These are phyloP conservation scores for Bremia lactucae DNA, from an alignment of 352 stramenopile species.

Conservation along the genomic window DNA sequence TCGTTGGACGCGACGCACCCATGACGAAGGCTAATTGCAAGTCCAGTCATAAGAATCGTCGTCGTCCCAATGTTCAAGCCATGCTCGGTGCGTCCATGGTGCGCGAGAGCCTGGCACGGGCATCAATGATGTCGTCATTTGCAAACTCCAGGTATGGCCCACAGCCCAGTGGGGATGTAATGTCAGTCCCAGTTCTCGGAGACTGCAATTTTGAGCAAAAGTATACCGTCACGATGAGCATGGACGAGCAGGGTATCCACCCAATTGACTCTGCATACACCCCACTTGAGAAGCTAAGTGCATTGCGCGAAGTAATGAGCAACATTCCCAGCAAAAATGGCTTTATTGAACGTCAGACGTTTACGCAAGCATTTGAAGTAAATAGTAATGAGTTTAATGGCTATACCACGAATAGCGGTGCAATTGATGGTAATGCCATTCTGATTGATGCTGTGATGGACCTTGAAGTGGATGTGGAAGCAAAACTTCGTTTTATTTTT, in stretches of 20 bases:
- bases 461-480: slow-evolving; percentile 54
- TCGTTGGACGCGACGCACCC: slow-evolving; percentile 16
- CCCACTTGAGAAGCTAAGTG: slow-evolving; percentile 50
- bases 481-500: slow-evolving; percentile 80
- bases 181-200: slow-evolving; percentile 54
- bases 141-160: slow-evolving; percentile 36
- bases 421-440: slow-evolving; percentile 66
- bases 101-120: slow-evolving; percentile 31
- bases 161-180: slow-evolving; percentile 35
- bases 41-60: slow-evolving; percentile 21
- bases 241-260: slow-evolving; percentile 26
- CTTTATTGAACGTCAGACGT: slow-evolving; percentile 62
- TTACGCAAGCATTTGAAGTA: slow-evolving; percentile 68
- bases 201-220: slow-evolving; percentile 61
- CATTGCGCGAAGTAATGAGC: slow-evolving; percentile 65
- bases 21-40: slow-evolving; percentile 27
- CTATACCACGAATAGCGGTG: slow-evolving; percentile 37
- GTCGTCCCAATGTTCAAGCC: slow-evolving; percentile 46
- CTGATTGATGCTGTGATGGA: slow-evolving; percentile 77
- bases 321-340: slow-evolving; percentile 51
- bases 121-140: slow-evolving; percentile 33
- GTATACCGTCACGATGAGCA: slow-evolving; percentile 53
- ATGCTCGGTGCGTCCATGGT: slow-evolving; percentile 63
- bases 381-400: slow-evolving; percentile 39
- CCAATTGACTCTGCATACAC: slow-evolving; percentile 19